Evolutionary conservation across 371 early-diverging fungal genomes (phyloP), one percentile per base, ranked within the genome.

Genomic region (Basidiobolus meristosporus): DNA sequence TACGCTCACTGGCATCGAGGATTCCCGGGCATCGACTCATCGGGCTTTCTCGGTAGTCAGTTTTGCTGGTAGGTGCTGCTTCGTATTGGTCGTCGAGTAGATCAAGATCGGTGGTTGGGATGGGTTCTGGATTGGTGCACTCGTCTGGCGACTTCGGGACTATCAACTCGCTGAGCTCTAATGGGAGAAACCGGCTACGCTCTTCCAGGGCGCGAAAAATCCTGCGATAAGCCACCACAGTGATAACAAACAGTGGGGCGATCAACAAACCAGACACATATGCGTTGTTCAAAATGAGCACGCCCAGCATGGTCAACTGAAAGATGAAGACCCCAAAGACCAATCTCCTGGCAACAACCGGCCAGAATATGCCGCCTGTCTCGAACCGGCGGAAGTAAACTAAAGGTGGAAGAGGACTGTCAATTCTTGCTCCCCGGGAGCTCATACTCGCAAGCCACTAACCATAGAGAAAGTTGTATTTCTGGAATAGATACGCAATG

Each of bases 231-330:
- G 69, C 73, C 35, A 54, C 50, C 7, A 67, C 38, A 0, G 74
- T 77, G 15, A 65, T 40, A 3, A 71, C 14, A 2, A 71, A 47
- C 12, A 71, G 51, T 7, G 73, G 73, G 1, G 50, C 42, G 26
- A 68, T 50, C 1, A 71, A 39, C 0, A 50, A 48, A 2, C 69
- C 66, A 3, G 66, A 37, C 3, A 60, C 41, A 40, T 63, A 65
- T 0, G 66, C 65, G 22, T 61, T 59, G 36, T 65, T 62, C 59
- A 86, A 45, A 66, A 76, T 48, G 52, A 77, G 39, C 1, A 73
- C 31, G 1, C 89, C 90, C 26, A 86, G 62, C 68, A 87, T 81
- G 2, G 87, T 75, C 20, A 81, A 45, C 46, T 92, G 93, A 26
- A 26, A 26, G 3, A 26, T 26, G 26, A 26, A 26, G 3, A 26